These are phyloP conservation scores for Blastocystis sp. DNA, from an alignment of 352 stramenopile genomes.

Conservation along the genomic window DNA sequence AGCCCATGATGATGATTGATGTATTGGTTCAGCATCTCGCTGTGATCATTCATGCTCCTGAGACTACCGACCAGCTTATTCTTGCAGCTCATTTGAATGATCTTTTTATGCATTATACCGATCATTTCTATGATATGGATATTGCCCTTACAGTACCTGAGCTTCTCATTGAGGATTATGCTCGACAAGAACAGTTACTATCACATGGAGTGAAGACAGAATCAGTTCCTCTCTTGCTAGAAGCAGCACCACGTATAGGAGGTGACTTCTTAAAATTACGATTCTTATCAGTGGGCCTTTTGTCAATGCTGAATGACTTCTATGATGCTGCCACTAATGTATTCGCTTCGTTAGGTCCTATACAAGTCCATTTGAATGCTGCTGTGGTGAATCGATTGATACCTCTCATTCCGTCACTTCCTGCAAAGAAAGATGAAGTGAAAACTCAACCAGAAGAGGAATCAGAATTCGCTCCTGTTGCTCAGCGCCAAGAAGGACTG, in stretches of 20 bases:
- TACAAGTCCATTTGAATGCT: background rate
- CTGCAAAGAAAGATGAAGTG: background rate
- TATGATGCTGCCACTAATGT: conserved; percentile 19
- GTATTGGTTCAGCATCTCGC: background rate
- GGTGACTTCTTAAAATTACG: background rate
- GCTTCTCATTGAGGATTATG: conserved; percentile 6
- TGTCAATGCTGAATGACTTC: conserved; percentile 46
- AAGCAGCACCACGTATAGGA: background rate
- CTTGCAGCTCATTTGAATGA: background rate
- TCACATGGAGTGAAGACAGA: background rate
- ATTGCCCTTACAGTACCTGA: conserved; percentile 7
- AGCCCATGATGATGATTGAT: conserved; percentile 28
- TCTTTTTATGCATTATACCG: conserved; percentile 5
- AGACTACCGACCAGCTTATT: background rate
- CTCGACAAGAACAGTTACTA: background rate
- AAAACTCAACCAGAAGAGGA: background rate
- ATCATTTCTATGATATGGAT: conserved; percentile 66
- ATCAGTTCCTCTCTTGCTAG: background rate
- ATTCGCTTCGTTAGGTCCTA: background rate
- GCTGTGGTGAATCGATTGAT: background rate
- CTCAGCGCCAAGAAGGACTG: conserved; percentile 17
- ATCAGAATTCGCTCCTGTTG: background rate
- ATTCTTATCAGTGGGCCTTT: background rate
- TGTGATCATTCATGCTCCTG: background rate
- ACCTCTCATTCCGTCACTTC: background rate